Percentiles rank a stretch among this genome's conserved stretches.
Evolutionary conservation across 2,329 filamentous ascomycete genomes (phyloP).

Genomic region (Penicillium sp.): DNA sequence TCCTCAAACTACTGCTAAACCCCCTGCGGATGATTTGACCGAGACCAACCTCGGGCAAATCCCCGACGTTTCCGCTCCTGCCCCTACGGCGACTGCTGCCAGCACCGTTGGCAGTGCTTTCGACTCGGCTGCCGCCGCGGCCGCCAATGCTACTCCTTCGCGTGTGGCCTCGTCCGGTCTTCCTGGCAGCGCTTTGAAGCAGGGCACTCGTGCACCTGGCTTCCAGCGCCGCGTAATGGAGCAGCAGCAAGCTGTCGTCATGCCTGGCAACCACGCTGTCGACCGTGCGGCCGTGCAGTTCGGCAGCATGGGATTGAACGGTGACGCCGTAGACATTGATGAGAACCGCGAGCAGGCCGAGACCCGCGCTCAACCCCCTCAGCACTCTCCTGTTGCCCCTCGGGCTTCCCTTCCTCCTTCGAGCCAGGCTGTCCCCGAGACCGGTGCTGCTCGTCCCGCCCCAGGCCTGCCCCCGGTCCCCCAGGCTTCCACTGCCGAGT

Average conservation of each 20-base stretch:
- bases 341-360: constrained; percentile 93
- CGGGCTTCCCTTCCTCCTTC: constrained; percentile 78
- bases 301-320: constrained; percentile 87
- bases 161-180: constrained; percentile 67
- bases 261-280: constrained; percentile 94
- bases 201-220: constrained; percentile 68
- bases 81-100: constrained; percentile 74
- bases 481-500: constrained; percentile 49
- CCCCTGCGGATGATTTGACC: constrained; percentile 78
- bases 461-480: constrained; percentile 59
- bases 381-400: constrained; percentile 84
- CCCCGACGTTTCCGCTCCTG: constrained; percentile 71
- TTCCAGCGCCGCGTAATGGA: constrained; percentile 84
- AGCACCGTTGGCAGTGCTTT: constrained; percentile 86
- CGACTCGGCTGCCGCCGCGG: constrained; percentile 63
- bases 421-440: constrained; percentile 36
- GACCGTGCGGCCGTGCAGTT: constrained; percentile 93
- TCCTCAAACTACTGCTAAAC: constrained; percentile 50
- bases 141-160: constrained; percentile 46
- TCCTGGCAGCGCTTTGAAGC: constrained; percentile 73
- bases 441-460: constrained; percentile 54
- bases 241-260: constrained; percentile 95
- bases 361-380: constrained; percentile 86
- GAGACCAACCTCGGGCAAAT: constrained; percentile 90
- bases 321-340: constrained; percentile 69